A percentile compares a stretch with the other conserved stretches of the same genome.
phyloP scores from a whole-genome alignment of 1,139 yeast genomes.

The Blastobotrys ciferrii region DNA sequence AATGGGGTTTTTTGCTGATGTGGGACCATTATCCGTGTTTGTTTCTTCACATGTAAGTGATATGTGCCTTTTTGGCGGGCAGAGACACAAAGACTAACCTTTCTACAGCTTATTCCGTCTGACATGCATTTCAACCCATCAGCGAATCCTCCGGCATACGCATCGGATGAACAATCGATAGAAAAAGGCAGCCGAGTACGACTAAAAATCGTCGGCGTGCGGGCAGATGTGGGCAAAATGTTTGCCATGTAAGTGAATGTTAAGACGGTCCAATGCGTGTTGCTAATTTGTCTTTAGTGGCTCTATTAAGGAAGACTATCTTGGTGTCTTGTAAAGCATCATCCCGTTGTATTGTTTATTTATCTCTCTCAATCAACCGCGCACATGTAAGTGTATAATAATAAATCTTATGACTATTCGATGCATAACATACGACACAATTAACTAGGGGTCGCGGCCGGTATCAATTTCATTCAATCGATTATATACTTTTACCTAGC shows the following conservation, averaged over 20 bases:
- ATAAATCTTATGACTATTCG: no score
- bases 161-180: slow-evolving; percentile 90
- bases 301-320: slow-evolving; percentile 92
- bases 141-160: slow-evolving; percentile 98
- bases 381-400: neutral
- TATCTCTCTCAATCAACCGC: neutral
- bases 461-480: no score
- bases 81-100: slow-evolving; percentile 2
- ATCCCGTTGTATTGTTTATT: slow-evolving; percentile 8
- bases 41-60: slow-evolving; percentile 71
- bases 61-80: neutral
- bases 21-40: slow-evolving; percentile 93
- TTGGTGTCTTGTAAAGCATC: slow-evolving; percentile 79
- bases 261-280: neutral
- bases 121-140: slow-evolving; percentile 94
- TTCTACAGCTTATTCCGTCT: slow-evolving; percentile 66
- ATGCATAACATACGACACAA: no score
- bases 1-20: slow-evolving; percentile 97
- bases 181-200: slow-evolving; percentile 93
- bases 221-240: slow-evolving; percentile 96
- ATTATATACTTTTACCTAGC: no score
- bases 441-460: no score
- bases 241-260: slow-evolving; percentile 64
- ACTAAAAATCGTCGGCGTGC: slow-evolving; percentile 92
- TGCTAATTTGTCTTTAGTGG: slow-evolving; percentile 45